Evolutionary conservation across 31 red algal species (phyloP).

Genomic region (Odonthalia washingtoniensis): DNA sequence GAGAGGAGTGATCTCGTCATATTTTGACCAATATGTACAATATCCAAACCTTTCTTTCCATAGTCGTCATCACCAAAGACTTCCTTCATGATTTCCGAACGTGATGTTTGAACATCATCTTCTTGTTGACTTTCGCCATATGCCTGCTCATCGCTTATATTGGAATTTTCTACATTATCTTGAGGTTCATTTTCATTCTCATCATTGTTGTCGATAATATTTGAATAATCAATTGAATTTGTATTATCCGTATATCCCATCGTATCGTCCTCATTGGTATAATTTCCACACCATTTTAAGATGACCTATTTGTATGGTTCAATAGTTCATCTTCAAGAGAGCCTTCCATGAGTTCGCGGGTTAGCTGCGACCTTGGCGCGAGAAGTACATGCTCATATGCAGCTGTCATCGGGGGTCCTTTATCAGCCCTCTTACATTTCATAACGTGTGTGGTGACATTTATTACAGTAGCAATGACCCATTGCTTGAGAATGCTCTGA

Average conservation of each 20-base stretch:
- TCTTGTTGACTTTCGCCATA: not conserved
- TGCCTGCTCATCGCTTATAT: not conserved
- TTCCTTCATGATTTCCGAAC: not conserved
- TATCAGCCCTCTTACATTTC: not conserved
- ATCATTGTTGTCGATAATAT: not conserved
- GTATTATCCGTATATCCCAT: not conserved
- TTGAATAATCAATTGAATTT: not conserved
- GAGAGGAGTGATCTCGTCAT: not conserved
- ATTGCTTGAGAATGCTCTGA: not conserved
- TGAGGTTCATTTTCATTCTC: not conserved
- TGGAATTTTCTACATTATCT: not conserved
- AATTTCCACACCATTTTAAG: not conserved
- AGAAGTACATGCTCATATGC: not conserved
- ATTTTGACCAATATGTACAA: not conserved
- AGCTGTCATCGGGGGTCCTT: slow-evolving; percentile 7
- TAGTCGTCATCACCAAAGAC: not conserved
- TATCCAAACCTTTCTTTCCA: not conserved
- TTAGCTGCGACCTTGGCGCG: not conserved
- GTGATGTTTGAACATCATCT: not conserved
- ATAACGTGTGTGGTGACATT: not conserved
- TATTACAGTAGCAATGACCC: not conserved
- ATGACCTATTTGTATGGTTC: not conserved
- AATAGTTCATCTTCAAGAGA: slow-evolving; percentile 8
- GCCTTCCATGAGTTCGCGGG: not conserved
- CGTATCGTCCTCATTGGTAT: not conserved